These are phyloP conservation scores for Lichtheimia ramosa DNA, from an alignment of 371 early-diverging fungal species.

Conservation along the genomic window DNA sequence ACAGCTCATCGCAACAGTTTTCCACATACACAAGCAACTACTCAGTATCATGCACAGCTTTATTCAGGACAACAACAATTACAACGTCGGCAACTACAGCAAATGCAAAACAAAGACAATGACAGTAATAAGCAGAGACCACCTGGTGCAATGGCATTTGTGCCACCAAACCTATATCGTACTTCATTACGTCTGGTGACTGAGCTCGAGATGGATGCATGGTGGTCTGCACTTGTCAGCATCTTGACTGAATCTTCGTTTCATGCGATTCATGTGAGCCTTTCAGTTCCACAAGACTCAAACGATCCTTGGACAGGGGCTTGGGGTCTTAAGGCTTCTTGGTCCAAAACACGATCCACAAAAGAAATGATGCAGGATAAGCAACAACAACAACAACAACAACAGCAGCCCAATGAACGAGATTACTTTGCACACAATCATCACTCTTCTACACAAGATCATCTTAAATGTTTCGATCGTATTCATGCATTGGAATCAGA, in stretches of 20 bases:
- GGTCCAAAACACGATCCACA: constrained; percentile 18
- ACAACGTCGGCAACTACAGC: constrained; percentile 32
- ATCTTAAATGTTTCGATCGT: constrained; percentile 47
- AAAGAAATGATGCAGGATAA: constrained; percentile 10
- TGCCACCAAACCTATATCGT: constrained; percentile 48
- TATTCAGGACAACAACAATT: constrained; percentile 42
- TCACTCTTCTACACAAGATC: constrained; percentile 6
- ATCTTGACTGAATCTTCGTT: constrained; percentile 41
- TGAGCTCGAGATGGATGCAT: constrained; percentile 45
- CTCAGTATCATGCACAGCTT: constrained; percentile 51
- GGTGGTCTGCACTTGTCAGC: constrained; percentile 46
- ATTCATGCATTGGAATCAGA: constrained; percentile 59
- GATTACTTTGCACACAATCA: constrained; percentile 41
- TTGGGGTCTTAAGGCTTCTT: constrained; percentile 53
- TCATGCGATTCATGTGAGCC: constrained; percentile 40
- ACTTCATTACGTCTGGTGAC: constrained; percentile 41
- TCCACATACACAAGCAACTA: constrained; percentile 27
- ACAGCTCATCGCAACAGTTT: constrained; percentile 4
- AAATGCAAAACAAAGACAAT: constrained; percentile 16
- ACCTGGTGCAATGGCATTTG: too few species aligned
- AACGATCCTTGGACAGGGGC: constrained; percentile 47
- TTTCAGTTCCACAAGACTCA: constrained; percentile 50
- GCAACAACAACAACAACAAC: constrained; percentile 7
- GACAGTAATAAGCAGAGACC: background rate
- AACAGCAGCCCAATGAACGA: constrained; percentile 3